Conservation (phyloP, 2,329 filamentous ascomycete genomes). For the Fusarium sublunatum region DNA sequence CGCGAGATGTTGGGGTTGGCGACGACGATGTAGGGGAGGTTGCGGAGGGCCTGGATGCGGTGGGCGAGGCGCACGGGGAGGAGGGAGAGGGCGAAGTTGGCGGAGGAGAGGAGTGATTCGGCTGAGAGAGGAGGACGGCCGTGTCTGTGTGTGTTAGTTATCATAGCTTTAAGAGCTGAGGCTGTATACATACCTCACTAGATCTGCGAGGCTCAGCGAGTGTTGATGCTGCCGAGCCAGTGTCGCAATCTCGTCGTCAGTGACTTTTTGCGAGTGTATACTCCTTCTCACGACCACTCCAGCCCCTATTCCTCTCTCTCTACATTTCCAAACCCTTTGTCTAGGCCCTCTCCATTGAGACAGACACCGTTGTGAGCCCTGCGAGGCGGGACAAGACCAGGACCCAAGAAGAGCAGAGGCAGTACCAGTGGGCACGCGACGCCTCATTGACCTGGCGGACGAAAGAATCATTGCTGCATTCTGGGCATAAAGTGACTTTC, state of each 20-base stretch:
- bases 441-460: conserved; percentile 40
- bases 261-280: conserved; percentile 54
- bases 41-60: conserved; percentile 91
- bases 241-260: conserved; percentile 80
- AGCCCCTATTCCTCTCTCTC: neutral
- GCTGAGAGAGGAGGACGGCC: conserved; percentile 87
- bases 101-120: conserved; percentile 84
- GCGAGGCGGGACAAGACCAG: neutral
- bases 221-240: conserved; percentile 84
- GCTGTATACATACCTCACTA: conserved; percentile 76
- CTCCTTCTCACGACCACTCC: conserved; percentile 12
- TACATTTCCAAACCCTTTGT: conserved; percentile 6
- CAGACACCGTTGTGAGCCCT: conserved; percentile 10
- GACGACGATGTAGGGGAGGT: conserved; percentile 96
- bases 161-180: neutral
- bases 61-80: conserved; percentile 92
- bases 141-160: conserved; percentile 57
- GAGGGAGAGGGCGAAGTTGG: conserved; percentile 94
- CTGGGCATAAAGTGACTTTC: neutral
- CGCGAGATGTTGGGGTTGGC: conserved; percentile 95
- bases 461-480: conserved; percentile 43
- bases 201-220: conserved; percentile 84
- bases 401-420: conserved; percentile 17
- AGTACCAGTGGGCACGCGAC: conserved; percentile 32
- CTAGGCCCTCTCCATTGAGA: conserved; percentile 18